Base-by-base conservation (phyloP, 169 alveolate genomes). In the Cystoisospora suis region DNA sequence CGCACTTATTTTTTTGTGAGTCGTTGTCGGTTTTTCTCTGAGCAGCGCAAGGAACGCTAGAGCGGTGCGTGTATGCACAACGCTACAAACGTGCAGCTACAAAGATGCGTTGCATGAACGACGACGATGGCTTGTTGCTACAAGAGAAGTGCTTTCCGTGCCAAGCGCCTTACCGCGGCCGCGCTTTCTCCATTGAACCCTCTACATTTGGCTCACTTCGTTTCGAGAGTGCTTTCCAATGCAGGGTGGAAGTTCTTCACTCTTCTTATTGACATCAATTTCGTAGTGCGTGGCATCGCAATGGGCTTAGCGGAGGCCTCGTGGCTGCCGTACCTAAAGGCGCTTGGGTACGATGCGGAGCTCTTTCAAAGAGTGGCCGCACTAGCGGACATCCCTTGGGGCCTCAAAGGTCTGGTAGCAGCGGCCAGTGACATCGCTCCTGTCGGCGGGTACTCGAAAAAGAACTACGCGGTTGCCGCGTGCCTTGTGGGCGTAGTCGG, bases 311-410 rank as follows among this genome's bases (percentile, higher is more conserved):
- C 91, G 36, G 36, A 45, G 20, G 91, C 77, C n/a, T 53, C 91
- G 46, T 53, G 70, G 23, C 89, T 90, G 5, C 91, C 91, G 20
- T 85, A 59, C 69, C 65, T 47, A 40, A 36, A 56, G 42, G 87
- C 61, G 87, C 80, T 69, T 40, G 44, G 81, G 17, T 75, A 36
- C 23, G 91, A 81, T 53, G 94, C 79, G 7, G 77, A 56, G 38
- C 79, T 65, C 1, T 90, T 83, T 47, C 94, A 90, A 77, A 53
- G 88, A 29, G 81, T 47, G 3, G 32, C 29, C 47, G 58, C 91
- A 15, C 59, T 90, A 46, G 87, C 91, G 0, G 3, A 44, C 32
- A 90, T 81, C 4, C 94, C 94, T 5, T 90, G 38, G 12, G 86
- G 90, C 29, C 40, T 87, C 45, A 72, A 70, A 42, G 91, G 91